phyloP scores from a whole-genome alignment of 805 yeast species.

The Maudiozyma pseudohumilis region DNA sequence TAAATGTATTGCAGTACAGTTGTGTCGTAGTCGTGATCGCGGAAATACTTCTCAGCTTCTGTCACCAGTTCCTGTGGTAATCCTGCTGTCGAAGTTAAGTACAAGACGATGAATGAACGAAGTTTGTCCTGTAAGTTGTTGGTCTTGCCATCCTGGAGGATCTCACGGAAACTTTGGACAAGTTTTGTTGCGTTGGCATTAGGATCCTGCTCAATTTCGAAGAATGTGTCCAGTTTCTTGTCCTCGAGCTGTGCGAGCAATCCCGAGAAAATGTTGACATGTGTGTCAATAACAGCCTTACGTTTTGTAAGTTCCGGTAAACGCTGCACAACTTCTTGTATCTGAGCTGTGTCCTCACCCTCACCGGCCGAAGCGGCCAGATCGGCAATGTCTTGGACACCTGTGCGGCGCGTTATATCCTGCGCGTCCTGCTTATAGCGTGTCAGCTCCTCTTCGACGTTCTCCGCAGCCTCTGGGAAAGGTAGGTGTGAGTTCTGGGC shows the following conservation, averaged over 20 bases:
- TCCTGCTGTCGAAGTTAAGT: constrained; percentile 39
- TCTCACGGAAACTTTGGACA: constrained; percentile 49
- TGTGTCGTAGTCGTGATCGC: constrained; percentile 47
- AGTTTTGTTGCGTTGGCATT: constrained; percentile 45
- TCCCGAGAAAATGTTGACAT: constrained; percentile 87
- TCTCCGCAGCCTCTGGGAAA: constrained; percentile 98
- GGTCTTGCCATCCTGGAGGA: constrained; percentile 41
- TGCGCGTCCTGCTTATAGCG: constrained; percentile 80
- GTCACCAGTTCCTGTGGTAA: constrained; percentile 37
- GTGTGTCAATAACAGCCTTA: constrained; percentile 85
- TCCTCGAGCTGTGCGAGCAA: constrained; percentile 74
- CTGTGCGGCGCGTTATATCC: constrained; percentile 69
- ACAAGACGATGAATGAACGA: constrained; percentile 78
- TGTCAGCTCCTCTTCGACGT: constrained; percentile 76
- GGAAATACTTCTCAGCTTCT: constrained; percentile 56
- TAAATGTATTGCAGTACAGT: constrained; percentile 63
- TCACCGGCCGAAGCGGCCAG: constrained; percentile 43
- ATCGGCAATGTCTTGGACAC: constrained; percentile 60
- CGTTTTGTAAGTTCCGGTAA: constrained; percentile 87
- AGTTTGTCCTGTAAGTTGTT: constrained; percentile 73
- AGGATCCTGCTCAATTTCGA: constrained; percentile 82
- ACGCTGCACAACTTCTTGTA: constrained; percentile 81
- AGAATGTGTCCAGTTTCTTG: constrained; percentile 81
- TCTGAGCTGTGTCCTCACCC: constrained; percentile 51
- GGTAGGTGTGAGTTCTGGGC: constrained; percentile 71